These are phyloP conservation scores for Ramalina peruviana DNA, from an alignment of 495 filamentous ascomycete genomes.

Conservation along the genomic window DNA sequence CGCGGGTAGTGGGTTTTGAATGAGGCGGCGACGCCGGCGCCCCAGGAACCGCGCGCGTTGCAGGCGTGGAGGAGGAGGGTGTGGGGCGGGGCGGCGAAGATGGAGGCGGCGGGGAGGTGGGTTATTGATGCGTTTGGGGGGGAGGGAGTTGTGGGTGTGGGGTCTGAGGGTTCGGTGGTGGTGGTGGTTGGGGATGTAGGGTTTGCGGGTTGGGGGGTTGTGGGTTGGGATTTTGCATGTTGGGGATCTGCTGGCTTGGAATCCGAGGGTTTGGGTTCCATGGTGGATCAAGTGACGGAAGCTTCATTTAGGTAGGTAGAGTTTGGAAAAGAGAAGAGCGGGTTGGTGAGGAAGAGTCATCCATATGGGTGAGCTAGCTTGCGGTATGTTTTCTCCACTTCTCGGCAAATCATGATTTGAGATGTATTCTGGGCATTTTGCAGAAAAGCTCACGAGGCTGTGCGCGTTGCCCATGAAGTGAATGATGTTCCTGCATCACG, in stretches of 20 bases:
- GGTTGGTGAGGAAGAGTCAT: not conserved
- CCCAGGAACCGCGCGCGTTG: slow-evolving; percentile 32
- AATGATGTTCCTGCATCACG: too few species aligned
- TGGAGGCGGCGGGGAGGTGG: not conserved
- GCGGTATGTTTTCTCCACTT: too few species aligned
- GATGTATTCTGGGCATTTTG: too few species aligned
- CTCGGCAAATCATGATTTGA: too few species aligned
- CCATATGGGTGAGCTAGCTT: not conserved
- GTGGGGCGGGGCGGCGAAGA: slow-evolving; percentile 31
- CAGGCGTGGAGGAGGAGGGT: slow-evolving; percentile 36
- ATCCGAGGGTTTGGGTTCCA: not conserved
- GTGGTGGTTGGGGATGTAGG: not conserved
- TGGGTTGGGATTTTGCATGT: not conserved
- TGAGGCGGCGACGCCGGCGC: slow-evolving; percentile 26
- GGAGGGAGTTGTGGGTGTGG: not conserved
- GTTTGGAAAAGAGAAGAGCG: not conserved
- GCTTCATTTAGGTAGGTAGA: not conserved
- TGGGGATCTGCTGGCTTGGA: too few species aligned
- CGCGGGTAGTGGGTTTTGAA: slow-evolving; percentile 5
- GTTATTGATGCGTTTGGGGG: not conserved
- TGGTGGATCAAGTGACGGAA: not conserved
- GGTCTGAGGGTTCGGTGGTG: not conserved
- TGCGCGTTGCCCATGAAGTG: too few species aligned
- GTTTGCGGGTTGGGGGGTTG: not conserved
- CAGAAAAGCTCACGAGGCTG: too few species aligned